phyloP scores from a whole-genome alignment of 2,329 filamentous ascomycete genomes.

The Scytalidium lignicola region DNA sequence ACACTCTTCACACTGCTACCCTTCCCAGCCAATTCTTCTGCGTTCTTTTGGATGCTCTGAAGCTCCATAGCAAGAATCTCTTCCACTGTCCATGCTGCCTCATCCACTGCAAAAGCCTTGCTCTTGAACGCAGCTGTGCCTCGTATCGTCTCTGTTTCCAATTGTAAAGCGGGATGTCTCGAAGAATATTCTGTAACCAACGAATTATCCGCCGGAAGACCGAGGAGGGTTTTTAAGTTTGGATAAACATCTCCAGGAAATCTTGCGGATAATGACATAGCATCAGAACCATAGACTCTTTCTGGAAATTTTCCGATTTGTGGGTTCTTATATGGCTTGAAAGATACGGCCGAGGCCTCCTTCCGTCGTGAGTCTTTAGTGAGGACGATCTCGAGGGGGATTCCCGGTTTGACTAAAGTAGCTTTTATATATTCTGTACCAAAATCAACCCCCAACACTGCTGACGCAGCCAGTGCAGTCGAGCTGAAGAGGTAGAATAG shows the following conservation, averaged over 20 bases:
- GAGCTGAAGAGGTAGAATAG: conserved; percentile 28
- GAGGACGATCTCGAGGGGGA: conserved; percentile 94
- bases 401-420: conserved; percentile 89
- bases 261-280: conserved; percentile 76
- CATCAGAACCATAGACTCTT: conserved; percentile 86
- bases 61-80: conserved; percentile 95
- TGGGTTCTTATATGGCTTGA: conserved; percentile 75
- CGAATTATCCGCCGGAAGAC: conserved; percentile 57
- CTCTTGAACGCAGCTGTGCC: conserved; percentile 81
- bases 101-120: conserved; percentile 54
- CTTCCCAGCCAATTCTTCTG: conserved; percentile 74
- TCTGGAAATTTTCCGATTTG: conserved; percentile 72
- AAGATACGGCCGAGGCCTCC: conserved; percentile 84
- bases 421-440: conserved; percentile 98
- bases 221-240: conserved; percentile 88
- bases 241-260: conserved; percentile 93
- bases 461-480: conserved; percentile 41
- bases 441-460: conserved; percentile 87
- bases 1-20: conserved; percentile 70
- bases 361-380: conserved; percentile 98
- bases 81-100: conserved; percentile 74
- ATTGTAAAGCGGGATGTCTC: conserved; percentile 72
- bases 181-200: conserved; percentile 64
- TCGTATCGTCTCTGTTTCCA: conserved; percentile 55
- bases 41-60: conserved; percentile 84